Percentiles rank a stretch among this genome's conserved stretches.
phyloP scores from a whole-genome alignment of 2,329 filamentous ascomycete species.

The Kalaharituber pfeilii region DNA sequence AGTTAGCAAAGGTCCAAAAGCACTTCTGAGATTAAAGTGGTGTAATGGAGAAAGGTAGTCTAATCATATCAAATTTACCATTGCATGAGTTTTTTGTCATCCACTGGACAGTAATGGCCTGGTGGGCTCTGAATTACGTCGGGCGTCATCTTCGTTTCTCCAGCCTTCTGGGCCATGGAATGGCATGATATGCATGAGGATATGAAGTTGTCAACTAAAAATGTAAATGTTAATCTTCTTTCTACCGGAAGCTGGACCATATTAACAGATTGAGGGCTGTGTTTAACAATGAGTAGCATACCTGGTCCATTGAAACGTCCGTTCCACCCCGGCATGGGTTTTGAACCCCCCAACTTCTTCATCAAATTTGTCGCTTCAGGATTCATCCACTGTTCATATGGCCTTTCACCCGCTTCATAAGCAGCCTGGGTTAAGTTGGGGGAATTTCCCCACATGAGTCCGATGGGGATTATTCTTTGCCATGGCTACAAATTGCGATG shows the following conservation, averaged over 20 bases:
- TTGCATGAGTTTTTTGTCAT: too few relatives aligned
- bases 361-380: not conserved
- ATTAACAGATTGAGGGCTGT: too few relatives aligned
- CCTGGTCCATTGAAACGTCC: not conserved
- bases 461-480: not conserved
- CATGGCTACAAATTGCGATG: not conserved
- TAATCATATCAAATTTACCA: too few relatives aligned
- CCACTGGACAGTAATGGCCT: not conserved
- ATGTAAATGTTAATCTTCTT: not conserved
- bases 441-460: not conserved
- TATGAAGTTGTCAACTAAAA: not conserved
- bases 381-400: not conserved
- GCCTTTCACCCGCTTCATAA: not conserved
- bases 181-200: not conserved
- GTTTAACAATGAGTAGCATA: not conserved
- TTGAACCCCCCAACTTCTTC: not conserved
- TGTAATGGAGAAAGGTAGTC: too few relatives aligned
- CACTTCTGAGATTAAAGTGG: too few relatives aligned
- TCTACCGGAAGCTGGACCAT: not conserved
- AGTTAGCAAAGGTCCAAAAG: too few relatives aligned
- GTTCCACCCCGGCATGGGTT: not conserved
- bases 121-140: not conserved
- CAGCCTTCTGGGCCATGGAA: not conserved
- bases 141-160: too few relatives aligned
- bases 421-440: not conserved